Base-by-base conservation (phyloP, 176 grass and related monocot species). In the Alopecurus myosuroides region DNA sequence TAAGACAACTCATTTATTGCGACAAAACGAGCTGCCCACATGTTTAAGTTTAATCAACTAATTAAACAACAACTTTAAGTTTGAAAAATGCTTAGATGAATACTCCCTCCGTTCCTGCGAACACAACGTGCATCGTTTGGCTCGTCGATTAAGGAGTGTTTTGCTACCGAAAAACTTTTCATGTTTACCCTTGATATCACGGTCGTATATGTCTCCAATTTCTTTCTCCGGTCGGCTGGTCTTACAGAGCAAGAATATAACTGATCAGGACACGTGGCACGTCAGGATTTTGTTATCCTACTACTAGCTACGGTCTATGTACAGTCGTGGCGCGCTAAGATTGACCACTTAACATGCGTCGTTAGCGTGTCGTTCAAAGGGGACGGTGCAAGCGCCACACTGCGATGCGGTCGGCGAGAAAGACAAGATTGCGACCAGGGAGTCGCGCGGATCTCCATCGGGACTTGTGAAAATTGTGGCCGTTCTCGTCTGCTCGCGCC, bases 401-500 rank as follows among this genome's bases (percentile, higher is more conserved):
- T 20, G 7, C 31, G 53, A 33, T 49, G 42, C 60, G 66, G 81
- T 73, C 86, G 75, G 81, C 66, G 26, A 39, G 75, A 61, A 53
- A 79, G 86, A 88, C 86, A 88, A 88, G 66, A 30, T 9, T n/a
- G 77, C 74, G 3, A 31, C 31, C 23, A 67, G 23, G 35, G 29
- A n/a, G 60, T 33, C 37, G 61, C 34, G 69, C 37, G 86, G 74
- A 84, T 63, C 63, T 23, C 74, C 3, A 17, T 28, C 7, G 64
- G 86, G 29, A 20, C 53, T 40, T 66, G 86, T 45, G 53, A 62
- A 50, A 51, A 45, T 11, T 0, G 72, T 19, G 33, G 79, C 50
- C 40, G 30, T 66, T 6, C 61, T 80, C 77, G 18, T 15, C 58
- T 7, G 11, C 4, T 28, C n/a, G 85, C 68, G 68, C 41, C 68